phyloP scores from a whole-genome alignment of 1,139 yeast species.

The Nakaseomyces delphensis region DNA sequence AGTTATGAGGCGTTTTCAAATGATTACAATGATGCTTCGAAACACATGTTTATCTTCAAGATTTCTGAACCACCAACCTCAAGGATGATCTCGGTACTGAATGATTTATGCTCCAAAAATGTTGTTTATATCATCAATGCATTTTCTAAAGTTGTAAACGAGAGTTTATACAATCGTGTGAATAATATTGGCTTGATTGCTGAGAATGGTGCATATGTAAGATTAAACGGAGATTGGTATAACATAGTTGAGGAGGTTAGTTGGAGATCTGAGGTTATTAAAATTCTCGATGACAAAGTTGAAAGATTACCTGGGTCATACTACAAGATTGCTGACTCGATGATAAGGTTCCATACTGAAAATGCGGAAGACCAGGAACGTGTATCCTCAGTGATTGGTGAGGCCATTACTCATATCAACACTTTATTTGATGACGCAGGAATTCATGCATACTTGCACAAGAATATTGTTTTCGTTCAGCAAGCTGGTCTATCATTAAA shows the following conservation, averaged over 20 bases:
- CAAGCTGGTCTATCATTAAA: conserved; percentile 42
- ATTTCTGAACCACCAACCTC: conserved; percentile 41
- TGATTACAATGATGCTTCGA: conserved; percentile 30
- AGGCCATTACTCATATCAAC: conserved; percentile 71
- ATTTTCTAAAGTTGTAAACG: conserved; percentile 51
- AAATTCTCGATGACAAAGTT: conserved; percentile 52
- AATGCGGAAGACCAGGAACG: conserved; percentile 57
- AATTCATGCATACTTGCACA: conserved; percentile 65
- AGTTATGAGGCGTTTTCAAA: conserved; percentile 31
- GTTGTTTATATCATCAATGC: conserved; percentile 62
- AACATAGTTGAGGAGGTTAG: conserved; percentile 47
- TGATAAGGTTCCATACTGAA: conserved; percentile 63
- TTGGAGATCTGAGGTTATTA: conserved; percentile 49
- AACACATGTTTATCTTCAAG: conserved; percentile 45
- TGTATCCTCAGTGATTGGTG: conserved; percentile 62
- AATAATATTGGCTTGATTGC: conserved; percentile 72
- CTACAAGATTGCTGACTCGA: conserved; percentile 61
- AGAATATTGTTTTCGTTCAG: conserved; percentile 59
- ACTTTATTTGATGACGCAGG: conserved; percentile 54
- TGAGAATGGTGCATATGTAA: conserved; percentile 70
- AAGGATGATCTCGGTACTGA: conserved; percentile 41
- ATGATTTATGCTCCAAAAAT: conserved; percentile 44
- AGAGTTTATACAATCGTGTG: conserved; percentile 56
- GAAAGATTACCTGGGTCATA: conserved; percentile 73
- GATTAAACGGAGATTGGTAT: conserved; percentile 48